Percentiles rank a stretch among this genome's conserved stretches.
Conservation (phyloP, 257 asterid genomes). For the Thymus quinquecostatus region DNA sequence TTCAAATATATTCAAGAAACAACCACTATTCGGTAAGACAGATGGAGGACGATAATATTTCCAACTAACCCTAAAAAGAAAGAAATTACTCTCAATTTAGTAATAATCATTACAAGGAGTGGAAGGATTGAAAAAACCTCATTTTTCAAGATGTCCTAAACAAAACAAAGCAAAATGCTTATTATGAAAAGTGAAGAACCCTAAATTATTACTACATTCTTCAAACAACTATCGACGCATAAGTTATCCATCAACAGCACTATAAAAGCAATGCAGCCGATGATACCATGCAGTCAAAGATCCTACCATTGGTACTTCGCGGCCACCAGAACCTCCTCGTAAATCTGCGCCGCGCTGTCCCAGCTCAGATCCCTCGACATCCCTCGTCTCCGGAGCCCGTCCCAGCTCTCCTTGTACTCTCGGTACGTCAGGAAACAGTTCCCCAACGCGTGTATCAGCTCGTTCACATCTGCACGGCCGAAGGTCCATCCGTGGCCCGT, state of each 20-base stretch:
- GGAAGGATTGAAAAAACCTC: not conserved
- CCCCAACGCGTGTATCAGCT: constrained; percentile 69
- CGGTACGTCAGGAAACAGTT: constrained; percentile 80
- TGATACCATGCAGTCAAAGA: not conserved
- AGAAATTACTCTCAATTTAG: not conserved
- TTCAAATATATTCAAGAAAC: too few species aligned
- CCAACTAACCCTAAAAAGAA: not conserved
- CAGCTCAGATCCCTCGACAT: constrained; percentile 86
- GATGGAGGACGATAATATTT: too few species aligned
- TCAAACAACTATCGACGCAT: not conserved
- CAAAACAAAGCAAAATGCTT: not conserved
- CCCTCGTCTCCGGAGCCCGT: constrained; percentile 84
- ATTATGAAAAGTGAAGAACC: not conserved
- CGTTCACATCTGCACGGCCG: constrained; percentile 54
- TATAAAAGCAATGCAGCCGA: constrained; percentile 2
- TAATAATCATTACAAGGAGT: not conserved
- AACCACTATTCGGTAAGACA: too few species aligned
- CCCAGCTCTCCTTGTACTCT: constrained; percentile 82
- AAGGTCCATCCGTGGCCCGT: constrained; percentile 96
- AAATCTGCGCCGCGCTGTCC: constrained; percentile 85
- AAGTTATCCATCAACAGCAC: not conserved
- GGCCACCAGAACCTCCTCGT: constrained; percentile 86
- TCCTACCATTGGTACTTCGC: constrained; percentile 85
- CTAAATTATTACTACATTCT: not conserved
- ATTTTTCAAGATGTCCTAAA: not conserved